Conservation (phyloP, 139 green algal species). For the Trebouxia sp. region DNA sequence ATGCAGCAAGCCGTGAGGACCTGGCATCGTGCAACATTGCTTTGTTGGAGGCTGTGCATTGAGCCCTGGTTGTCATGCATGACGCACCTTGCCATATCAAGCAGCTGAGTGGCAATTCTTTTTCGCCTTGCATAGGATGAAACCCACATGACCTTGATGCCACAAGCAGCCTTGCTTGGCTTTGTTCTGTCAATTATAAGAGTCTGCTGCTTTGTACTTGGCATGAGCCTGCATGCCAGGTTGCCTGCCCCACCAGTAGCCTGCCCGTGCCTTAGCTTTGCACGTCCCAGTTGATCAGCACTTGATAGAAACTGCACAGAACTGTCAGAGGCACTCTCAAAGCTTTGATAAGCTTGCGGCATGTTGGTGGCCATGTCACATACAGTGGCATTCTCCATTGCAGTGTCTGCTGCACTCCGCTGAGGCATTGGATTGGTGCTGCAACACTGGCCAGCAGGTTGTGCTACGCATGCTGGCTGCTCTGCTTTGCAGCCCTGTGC, state of each 20-base stretch:
- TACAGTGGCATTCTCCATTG: too few relatives aligned
- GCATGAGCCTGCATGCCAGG: neutral
- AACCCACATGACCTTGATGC: conserved; percentile 54
- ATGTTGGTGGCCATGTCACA: too few relatives aligned
- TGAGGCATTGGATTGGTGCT: too few relatives aligned
- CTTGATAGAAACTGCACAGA: neutral
- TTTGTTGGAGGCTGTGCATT: neutral
- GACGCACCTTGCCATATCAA: conserved; percentile 41
- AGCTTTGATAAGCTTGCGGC: too few relatives aligned
- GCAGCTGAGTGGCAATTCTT: conserved; percentile 45
- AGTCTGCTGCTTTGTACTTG: neutral
- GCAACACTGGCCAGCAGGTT: too few relatives aligned
- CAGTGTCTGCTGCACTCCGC: too few relatives aligned
- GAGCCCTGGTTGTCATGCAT: neutral
- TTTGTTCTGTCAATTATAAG: neutral
- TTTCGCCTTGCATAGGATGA: conserved; percentile 32
- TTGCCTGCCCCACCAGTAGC: neutral
- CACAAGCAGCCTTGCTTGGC: conserved; percentile 32
- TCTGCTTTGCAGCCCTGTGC: too few relatives aligned
- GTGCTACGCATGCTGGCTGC: too few relatives aligned
- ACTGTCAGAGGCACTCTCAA: neutral
- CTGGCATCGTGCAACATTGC: neutral
- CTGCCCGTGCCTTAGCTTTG: neutral
- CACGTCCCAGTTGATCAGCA: neutral
- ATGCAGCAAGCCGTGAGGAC: neutral